These are phyloP conservation scores for Chimonanthus praecox DNA, from an alignment of 164 flowering plant genomes.

Conservation along the genomic window DNA sequence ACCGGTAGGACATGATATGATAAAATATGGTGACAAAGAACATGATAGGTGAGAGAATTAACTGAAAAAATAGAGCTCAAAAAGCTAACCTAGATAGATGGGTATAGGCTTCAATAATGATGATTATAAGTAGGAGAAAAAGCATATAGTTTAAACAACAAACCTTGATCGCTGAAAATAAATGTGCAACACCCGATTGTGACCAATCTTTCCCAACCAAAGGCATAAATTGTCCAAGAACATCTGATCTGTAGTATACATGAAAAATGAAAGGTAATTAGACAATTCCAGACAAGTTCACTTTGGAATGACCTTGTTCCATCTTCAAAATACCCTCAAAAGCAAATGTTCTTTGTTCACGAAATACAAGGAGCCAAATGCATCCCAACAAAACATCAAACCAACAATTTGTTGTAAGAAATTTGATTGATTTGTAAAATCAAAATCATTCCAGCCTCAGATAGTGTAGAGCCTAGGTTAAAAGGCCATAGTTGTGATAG, in stretches of 20 bases:
- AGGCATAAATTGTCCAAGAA: slow-evolving; percentile 99
- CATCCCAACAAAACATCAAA: neutral
- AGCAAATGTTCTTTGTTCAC: neutral
- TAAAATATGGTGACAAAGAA: too few relatives aligned
- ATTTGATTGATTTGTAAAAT: neutral
- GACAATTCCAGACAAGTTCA: neutral
- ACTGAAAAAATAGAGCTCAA: too few relatives aligned
- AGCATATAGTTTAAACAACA: slow-evolving; percentile 11
- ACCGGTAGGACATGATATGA: too few relatives aligned
- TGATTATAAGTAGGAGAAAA: too few relatives aligned
- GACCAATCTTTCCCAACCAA: slow-evolving; percentile 97
- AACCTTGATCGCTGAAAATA: slow-evolving; percentile 94
- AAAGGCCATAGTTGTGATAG: neutral
- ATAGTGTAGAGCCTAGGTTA: neutral
- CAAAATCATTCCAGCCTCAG: too few relatives aligned
- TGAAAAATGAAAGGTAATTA: slow-evolving; percentile 7
- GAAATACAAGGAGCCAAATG: neutral
- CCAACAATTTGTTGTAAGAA: too few relatives aligned
- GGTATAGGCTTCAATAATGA: too few relatives aligned
- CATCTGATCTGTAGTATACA: slow-evolving; percentile 70
- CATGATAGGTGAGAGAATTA: too few relatives aligned
- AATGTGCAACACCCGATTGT: slow-evolving; percentile 89
- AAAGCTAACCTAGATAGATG: too few relatives aligned
- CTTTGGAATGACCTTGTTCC: neutral
- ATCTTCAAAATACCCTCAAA: neutral